Evolutionary conservation across 2,329 filamentous ascomycete species (phyloP).

Genomic region (Pyricularia sp.): DNA sequence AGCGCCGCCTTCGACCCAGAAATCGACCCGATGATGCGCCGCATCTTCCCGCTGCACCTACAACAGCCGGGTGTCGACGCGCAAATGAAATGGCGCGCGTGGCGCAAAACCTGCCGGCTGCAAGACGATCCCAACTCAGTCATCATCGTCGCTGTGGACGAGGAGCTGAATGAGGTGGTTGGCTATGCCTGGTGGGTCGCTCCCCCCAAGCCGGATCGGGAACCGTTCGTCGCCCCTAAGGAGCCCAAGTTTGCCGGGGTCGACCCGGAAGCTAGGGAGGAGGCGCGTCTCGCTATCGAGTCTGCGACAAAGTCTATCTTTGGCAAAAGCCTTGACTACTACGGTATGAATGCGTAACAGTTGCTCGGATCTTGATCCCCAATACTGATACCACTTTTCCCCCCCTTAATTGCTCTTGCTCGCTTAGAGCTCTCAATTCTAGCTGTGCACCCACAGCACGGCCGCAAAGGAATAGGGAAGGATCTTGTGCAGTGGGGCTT

Average conservation of each 20-base stretch:
- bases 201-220: constrained; percentile 3
- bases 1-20: constrained; percentile 12
- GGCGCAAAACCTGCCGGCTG: constrained; percentile 8
- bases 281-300: constrained; percentile 5
- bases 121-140: constrained; percentile 4
- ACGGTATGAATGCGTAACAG: background rate
- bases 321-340: constrained; percentile 7
- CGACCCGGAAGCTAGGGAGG: constrained; percentile 8
- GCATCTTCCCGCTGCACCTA: constrained; percentile 9
- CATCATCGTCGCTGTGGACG: constrained; percentile 11
- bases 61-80: constrained; percentile 5
- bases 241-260: constrained; percentile 6
- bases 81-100: constrained; percentile 7
- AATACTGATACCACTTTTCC: background rate
- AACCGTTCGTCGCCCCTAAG: background rate
- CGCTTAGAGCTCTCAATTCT: constrained; percentile 12
- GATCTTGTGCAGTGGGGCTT: constrained; percentile 12
- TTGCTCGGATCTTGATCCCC: too few species aligned
- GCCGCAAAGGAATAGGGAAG: constrained; percentile 14
- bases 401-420: background rate
- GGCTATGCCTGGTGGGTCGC: constrained; percentile 12
- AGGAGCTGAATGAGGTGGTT: constrained; percentile 5
- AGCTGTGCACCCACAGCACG: constrained; percentile 12
- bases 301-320: constrained; percentile 6
- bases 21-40: constrained; percentile 8